These are phyloP conservation scores for Oryza rufipogon DNA, from an alignment of 176 grass and related monocot species.

Conservation along the genomic window DNA sequence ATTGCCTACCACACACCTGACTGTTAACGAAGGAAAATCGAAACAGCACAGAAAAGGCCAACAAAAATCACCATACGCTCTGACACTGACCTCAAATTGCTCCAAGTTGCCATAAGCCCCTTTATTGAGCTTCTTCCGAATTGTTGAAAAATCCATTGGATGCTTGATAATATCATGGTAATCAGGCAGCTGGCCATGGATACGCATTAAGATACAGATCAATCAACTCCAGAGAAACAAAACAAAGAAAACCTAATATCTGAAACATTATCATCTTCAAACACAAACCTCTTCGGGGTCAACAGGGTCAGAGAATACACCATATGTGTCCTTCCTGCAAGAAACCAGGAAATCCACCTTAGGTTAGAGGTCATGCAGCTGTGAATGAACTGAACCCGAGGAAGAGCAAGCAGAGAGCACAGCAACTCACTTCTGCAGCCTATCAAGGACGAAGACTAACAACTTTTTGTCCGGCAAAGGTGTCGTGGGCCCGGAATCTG, in stretches of 20 bases:
- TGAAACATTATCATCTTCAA: slow-evolving; percentile 21
- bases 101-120: slow-evolving; percentile 75
- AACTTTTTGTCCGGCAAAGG: slow-evolving; percentile 99
- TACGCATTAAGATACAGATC: slow-evolving; percentile 37
- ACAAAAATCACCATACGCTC: too few relatives aligned
- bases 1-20: background rate
- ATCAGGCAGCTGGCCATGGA: slow-evolving; percentile 74
- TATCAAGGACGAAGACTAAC: slow-evolving; percentile 91
- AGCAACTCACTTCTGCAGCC: slow-evolving; percentile 95
- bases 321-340: slow-evolving; percentile 95
- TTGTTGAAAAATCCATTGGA: slow-evolving; percentile 94
- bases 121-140: slow-evolving; percentile 75
- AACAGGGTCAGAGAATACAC: slow-evolving; percentile 86
- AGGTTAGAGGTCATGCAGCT: slow-evolving; percentile 10
- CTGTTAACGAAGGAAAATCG: slow-evolving; percentile 2
- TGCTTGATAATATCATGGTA: slow-evolving; percentile 94
- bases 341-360: slow-evolving; percentile 42
- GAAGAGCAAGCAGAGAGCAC: slow-evolving; percentile 28
- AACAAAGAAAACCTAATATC: slow-evolving; percentile 24
- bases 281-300: slow-evolving; percentile 81
- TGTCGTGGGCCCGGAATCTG: slow-evolving; percentile 91
- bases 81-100: slow-evolving; percentile 81
- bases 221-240: slow-evolving; percentile 27
- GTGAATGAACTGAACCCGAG: background rate
- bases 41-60: background rate